These are phyloP conservation scores for Amanita rubescens DNA, from an alignment of 768 basidiomycete genomes.

Conservation along the genomic window DNA sequence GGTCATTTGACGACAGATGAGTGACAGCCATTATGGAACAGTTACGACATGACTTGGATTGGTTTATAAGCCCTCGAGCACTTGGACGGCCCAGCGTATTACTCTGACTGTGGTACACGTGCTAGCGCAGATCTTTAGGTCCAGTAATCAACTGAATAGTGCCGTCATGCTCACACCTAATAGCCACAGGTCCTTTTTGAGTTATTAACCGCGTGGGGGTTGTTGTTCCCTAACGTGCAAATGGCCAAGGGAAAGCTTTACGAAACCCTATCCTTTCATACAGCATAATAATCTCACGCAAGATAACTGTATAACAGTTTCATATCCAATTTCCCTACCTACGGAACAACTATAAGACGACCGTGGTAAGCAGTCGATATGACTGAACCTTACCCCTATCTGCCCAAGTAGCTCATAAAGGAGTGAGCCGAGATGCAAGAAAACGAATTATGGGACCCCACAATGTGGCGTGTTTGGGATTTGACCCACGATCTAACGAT, in stretches of 20 bases:
- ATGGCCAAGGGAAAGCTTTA: too few species aligned
- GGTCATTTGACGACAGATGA: neutral
- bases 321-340: neutral
- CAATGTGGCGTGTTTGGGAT: neutral
- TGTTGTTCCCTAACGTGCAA: too few species aligned
- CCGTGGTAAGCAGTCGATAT: neutral
- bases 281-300: neutral
- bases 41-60: neutral
- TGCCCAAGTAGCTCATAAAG: neutral
- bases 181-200: too few species aligned
- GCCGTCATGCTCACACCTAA: too few species aligned
- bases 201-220: too few species aligned
- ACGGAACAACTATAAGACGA: neutral
- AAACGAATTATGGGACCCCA: neutral
- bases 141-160: too few species aligned
- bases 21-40: neutral
- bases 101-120: neutral
- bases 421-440: neutral
- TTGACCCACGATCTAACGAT: neutral
- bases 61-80: neutral
- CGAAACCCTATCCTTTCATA: too few species aligned
- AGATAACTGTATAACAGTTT: neutral
- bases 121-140: neutral
- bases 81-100: neutral
- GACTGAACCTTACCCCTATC: slow-evolving; percentile 2